Conservation (phyloP, 148 eudicot genomes). For the Rhododendron kiyosumense region DNA sequence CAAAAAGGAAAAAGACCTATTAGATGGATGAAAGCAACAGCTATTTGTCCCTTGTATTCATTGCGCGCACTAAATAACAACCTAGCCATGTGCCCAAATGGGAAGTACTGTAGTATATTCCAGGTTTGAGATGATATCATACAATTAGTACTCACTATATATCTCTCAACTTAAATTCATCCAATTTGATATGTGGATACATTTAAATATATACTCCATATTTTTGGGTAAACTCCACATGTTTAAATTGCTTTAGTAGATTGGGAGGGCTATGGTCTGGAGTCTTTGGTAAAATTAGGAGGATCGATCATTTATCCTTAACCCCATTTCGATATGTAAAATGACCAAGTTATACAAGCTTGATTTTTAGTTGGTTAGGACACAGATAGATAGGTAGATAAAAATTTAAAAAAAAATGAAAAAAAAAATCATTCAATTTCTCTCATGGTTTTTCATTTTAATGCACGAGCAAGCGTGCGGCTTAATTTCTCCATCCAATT, state of each 20-base stretch:
- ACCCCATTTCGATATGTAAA: not conserved
- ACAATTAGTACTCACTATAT: not conserved
- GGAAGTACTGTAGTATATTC: not conserved
- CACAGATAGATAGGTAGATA: not conserved
- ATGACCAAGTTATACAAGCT: too few relatives aligned
- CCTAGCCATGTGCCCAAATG: not conserved
- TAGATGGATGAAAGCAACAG: not conserved
- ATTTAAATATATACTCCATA: not conserved
- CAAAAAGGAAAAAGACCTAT: not conserved
- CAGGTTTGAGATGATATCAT: not conserved
- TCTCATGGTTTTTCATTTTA: not conserved
- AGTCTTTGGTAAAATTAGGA: not conserved
- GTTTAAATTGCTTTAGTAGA: not conserved
- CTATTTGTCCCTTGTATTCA: not conserved
- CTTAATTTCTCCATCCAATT: too few relatives aligned
- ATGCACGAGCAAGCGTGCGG: not conserved
- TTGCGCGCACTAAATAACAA: not conserved
- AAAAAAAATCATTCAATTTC: too few relatives aligned
- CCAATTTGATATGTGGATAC: not conserved
- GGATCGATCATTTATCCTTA: not conserved
- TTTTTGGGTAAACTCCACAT: not conserved
- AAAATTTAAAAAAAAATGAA: too few relatives aligned
- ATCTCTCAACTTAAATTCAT: not conserved
- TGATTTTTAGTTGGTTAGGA: not conserved
- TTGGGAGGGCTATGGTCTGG: not conserved